Percentiles rank a stretch among this genome's conserved stretches.
phyloP scores from a whole-genome alignment of 2,329 filamentous ascomycete genomes.

The Alternaria sp. region DNA sequence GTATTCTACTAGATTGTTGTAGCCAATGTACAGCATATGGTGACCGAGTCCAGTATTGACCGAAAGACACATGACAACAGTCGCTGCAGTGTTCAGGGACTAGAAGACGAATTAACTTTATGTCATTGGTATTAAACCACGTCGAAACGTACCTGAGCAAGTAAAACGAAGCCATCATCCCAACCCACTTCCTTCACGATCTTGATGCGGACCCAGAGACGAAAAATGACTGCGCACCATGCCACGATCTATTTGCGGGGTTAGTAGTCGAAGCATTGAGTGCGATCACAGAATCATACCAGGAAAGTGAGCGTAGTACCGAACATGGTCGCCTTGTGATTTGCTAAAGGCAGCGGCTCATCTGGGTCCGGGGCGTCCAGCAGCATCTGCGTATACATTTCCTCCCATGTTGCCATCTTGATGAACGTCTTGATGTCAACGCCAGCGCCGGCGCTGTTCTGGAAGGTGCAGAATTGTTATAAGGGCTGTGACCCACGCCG shows the following conservation, averaged over 20 bases:
- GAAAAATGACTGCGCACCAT: constrained; percentile 40
- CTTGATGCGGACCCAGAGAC: constrained; percentile 40
- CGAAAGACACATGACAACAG: constrained; percentile 32
- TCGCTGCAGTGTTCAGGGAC: constrained; percentile 38
- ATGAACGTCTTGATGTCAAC: constrained; percentile 6
- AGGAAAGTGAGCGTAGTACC: constrained; percentile 38
- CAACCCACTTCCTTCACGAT: constrained; percentile 46
- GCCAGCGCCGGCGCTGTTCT: constrained; percentile 11
- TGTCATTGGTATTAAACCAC: background rate
- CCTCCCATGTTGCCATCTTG: constrained; percentile 29
- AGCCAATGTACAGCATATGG: constrained; percentile 42
- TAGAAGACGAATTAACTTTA: constrained; percentile 18
- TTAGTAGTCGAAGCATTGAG: constrained; percentile 17
- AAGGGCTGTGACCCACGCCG: constrained; percentile 1
- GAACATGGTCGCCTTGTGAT: constrained; percentile 37
- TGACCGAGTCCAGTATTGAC: constrained; percentile 43
- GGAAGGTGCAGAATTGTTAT: constrained; percentile 5
- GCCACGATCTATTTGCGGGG: constrained; percentile 29
- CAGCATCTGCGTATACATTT: constrained; percentile 30
- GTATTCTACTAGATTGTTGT: constrained; percentile 24
- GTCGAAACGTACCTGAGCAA: constrained; percentile 36
- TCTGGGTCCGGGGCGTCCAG: constrained; percentile 35
- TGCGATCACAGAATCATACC: constrained; percentile 21
- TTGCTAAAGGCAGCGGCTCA: constrained; percentile 40
- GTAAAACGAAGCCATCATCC: constrained; percentile 46